Evolutionary conservation across 208 protist species (phyloP).

Genomic region (Kentomonas sorsogonicus): DNA sequence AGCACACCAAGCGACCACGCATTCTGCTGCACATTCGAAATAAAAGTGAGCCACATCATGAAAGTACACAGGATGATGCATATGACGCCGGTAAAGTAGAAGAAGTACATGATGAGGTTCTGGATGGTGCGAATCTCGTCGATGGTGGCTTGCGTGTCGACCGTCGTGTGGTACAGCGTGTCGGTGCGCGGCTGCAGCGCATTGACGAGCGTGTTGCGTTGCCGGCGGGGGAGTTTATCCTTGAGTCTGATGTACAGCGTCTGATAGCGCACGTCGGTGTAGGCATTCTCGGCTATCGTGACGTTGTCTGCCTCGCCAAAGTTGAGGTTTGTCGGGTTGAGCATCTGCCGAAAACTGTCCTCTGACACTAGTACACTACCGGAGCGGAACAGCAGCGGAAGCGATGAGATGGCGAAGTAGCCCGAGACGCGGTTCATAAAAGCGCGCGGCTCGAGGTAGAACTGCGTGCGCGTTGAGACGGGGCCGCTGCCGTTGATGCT

Average conservation of each 20-base stretch:
- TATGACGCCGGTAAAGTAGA: conserved; percentile 90
- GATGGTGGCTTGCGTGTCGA: conserved; percentile 36
- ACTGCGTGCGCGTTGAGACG: conserved; percentile 25
- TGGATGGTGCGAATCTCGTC: conserved; percentile 42
- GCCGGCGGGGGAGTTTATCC: conserved; percentile 14
- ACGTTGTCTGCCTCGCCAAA: conserved; percentile 11
- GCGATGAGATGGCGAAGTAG: conserved; percentile 74
- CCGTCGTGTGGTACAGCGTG: conserved; percentile 28
- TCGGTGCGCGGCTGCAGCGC: conserved; percentile 63
- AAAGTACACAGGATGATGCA: conserved; percentile 91
- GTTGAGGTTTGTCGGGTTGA: conserved; percentile 43
- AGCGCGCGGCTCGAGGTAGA: conserved; percentile 52
- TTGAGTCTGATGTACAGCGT: conserved; percentile 70
- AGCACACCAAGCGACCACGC: conserved; percentile 93
- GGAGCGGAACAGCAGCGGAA: conserved; percentile 21
- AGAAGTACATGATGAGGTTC: conserved; percentile 88
- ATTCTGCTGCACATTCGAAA: conserved; percentile 93
- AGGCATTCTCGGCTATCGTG: conserved; percentile 8
- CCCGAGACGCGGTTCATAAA: conserved; percentile 83
- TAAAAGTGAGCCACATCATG: conserved; percentile 95
- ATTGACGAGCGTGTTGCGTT: conserved; percentile 81
- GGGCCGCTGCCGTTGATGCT: neutral
- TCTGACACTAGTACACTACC: conserved; percentile 71
- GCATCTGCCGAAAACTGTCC: conserved; percentile 33
- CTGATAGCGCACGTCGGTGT: conserved; percentile 37